Evolutionary conservation across 2,329 filamentous ascomycete species (phyloP).

Genomic region (Juglanconis juglandina): DNA sequence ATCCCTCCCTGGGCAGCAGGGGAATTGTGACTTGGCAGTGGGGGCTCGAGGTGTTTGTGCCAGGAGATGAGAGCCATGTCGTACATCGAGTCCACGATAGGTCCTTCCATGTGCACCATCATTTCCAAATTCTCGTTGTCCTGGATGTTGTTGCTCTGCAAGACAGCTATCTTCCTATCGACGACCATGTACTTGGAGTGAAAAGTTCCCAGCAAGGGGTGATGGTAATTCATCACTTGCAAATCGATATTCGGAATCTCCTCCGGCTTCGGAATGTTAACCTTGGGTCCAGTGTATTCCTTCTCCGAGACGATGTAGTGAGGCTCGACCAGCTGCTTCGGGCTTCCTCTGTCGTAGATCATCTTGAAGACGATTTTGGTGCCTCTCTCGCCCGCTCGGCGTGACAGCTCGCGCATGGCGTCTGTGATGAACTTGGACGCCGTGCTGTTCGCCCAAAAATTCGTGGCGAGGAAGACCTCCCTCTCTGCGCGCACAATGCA

Average conservation of each 20-base stretch:
- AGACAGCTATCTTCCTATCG: slow-evolving; percentile 64
- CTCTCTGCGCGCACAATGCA: slow-evolving; percentile 68
- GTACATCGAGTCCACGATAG: slow-evolving; percentile 72
- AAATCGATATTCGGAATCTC: slow-evolving; percentile 71
- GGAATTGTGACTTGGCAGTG: slow-evolving; percentile 52
- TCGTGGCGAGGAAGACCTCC: slow-evolving; percentile 72
- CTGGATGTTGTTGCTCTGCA: slow-evolving; percentile 77
- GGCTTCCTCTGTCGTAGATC: slow-evolving; percentile 69
- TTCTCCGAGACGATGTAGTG: slow-evolving; percentile 58
- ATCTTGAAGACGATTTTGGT: slow-evolving; percentile 65
- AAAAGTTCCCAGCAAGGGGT: slow-evolving; percentile 68
- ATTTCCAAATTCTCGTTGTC: slow-evolving; percentile 81
- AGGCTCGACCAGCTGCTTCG: slow-evolving; percentile 62
- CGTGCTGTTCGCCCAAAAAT: slow-evolving; percentile 69
- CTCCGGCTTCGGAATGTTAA: slow-evolving; percentile 58
- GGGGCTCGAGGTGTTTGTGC: slow-evolving; percentile 59
- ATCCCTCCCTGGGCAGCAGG: slow-evolving; percentile 41
- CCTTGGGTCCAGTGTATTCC: slow-evolving; percentile 54
- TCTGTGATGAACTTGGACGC: slow-evolving; percentile 66
- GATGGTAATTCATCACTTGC: slow-evolving; percentile 70
- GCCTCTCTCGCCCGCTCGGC: slow-evolving; percentile 56
- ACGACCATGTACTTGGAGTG: slow-evolving; percentile 77
- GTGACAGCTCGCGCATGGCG: slow-evolving; percentile 66
- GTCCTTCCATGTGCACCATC: slow-evolving; percentile 72
- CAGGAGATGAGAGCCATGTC: slow-evolving; percentile 72